phyloP scores from a whole-genome alignment of 768 basidiomycete genomes.

The Podaxis sp. region DNA sequence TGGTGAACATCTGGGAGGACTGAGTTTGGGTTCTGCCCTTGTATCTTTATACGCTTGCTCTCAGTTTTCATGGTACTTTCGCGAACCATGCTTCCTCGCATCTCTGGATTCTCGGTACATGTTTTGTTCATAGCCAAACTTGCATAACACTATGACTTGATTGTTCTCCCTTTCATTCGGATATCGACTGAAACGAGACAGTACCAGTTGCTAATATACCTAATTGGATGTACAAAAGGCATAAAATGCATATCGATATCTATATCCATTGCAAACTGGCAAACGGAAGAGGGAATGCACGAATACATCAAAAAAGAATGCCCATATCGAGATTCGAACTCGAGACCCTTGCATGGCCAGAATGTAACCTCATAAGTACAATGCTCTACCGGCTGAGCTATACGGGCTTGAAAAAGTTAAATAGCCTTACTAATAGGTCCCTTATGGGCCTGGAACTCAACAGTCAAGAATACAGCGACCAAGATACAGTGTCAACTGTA shows the following conservation, averaged over 20 bases:
- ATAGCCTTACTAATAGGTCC: not conserved
- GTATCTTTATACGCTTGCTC: not conserved
- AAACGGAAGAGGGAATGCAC: not conserved
- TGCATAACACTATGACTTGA: not conserved
- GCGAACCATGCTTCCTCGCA: not conserved
- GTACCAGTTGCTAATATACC: too few relatives aligned
- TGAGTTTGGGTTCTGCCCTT: slow-evolving; percentile 7
- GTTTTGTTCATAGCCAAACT: not conserved
- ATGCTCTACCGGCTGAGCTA: slow-evolving; percentile 61
- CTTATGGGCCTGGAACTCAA: not conserved
- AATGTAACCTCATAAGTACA: slow-evolving; percentile 55
- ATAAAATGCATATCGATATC: not conserved
- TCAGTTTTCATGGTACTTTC: not conserved
- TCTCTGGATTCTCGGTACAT: not conserved
- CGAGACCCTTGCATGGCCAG: slow-evolving; percentile 53
- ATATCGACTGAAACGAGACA: too few relatives aligned
- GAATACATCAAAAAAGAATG: slow-evolving; percentile 30
- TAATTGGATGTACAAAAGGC: not conserved
- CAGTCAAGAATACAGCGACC: too few relatives aligned
- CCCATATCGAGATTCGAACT: slow-evolving; percentile 57
- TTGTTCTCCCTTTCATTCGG: not conserved
- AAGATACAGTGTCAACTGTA: too few relatives aligned
- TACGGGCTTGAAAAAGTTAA: slow-evolving; percentile 36
- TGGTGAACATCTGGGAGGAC: slow-evolving; percentile 60
- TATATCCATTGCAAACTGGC: not conserved